Evolutionary conservation across 495 filamentous ascomycete genomes (phyloP).

Genomic region (Bombardia bombarda): DNA sequence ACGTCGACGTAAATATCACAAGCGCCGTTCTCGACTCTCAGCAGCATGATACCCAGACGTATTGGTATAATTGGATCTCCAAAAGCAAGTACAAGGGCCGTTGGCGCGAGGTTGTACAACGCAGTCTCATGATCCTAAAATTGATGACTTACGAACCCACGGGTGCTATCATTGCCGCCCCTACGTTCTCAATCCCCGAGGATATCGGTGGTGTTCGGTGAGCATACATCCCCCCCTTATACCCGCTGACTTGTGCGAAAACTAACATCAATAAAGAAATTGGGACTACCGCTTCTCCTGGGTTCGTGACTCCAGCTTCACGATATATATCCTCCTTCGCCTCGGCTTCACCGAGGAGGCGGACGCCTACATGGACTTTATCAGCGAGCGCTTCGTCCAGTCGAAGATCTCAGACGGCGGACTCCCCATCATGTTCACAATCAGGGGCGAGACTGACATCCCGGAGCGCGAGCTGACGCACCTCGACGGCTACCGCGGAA

Average conservation of each 20-base stretch:
- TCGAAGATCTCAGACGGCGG: conserved; percentile 38
- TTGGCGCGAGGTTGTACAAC: conserved; percentile 58
- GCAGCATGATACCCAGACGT: conserved; percentile 57
- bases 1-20: conserved; percentile 45
- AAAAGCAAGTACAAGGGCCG: conserved; percentile 61
- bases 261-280: conserved; percentile 37
- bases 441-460: conserved; percentile 62
- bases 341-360: conserved; percentile 68
- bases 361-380: conserved; percentile 67
- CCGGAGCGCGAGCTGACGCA: conserved; percentile 58
- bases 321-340: conserved; percentile 65
- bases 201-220: conserved; percentile 56
- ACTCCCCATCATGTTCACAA: conserved; percentile 74
- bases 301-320: conserved; percentile 68
- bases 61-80: conserved; percentile 64
- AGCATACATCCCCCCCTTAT: conserved; percentile 1
- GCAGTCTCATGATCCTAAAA: conserved; percentile 64
- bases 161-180: conserved; percentile 41
- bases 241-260: not conserved
- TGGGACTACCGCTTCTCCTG: conserved; percentile 73
- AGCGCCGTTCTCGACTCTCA: conserved; percentile 45
- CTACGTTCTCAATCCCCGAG: conserved; percentile 60
- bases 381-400: conserved; percentile 55
- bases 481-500: conserved; percentile 59
- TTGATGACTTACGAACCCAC: conserved; percentile 57